Percentiles rank a stretch among this genome's conserved stretches.
Conservation (phyloP, 176 grass and related monocot genomes). For the Phragmites australis region DNA sequence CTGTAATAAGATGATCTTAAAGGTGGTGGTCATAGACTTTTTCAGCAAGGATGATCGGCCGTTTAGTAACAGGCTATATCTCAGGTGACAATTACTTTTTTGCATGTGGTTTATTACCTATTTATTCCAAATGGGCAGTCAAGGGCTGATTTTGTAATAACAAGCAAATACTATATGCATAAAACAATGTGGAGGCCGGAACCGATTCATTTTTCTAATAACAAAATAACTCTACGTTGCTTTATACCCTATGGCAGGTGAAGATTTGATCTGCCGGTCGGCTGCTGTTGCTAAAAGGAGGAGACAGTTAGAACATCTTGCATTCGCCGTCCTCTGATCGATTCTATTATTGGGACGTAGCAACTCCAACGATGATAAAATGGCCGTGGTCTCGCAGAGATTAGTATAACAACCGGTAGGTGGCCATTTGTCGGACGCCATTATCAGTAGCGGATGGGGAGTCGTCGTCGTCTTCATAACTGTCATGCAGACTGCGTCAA, state of each 20-base stretch:
- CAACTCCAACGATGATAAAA: slow-evolving; percentile 8
- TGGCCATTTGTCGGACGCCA: slow-evolving; percentile 27
- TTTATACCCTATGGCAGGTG: background rate
- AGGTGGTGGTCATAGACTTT: too few species aligned
- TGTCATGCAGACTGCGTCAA: slow-evolving; percentile 17
- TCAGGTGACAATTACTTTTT: too few species aligned
- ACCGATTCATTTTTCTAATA: too few species aligned
- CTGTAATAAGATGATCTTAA: too few species aligned
- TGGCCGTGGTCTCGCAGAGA: background rate
- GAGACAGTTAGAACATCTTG: background rate
- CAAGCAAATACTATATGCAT: too few species aligned
- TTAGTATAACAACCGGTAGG: slow-evolving; percentile 50
- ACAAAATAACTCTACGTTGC: too few species aligned
- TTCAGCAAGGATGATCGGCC: too few species aligned
- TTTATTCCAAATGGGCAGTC: too few species aligned
- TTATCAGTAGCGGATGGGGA: slow-evolving; percentile 25
- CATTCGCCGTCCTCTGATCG: background rate
- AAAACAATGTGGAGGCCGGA: too few species aligned
- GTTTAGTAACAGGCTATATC: too few species aligned
- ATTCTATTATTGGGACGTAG: background rate
- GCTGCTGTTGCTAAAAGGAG: background rate
- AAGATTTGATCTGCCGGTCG: background rate
- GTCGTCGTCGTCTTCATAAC: slow-evolving; percentile 33
- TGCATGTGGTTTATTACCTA: too few species aligned
- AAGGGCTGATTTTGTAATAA: too few species aligned